phyloP scores from a whole-genome alignment of 75 land plant genomes.

The Larix kaempferi region DNA sequence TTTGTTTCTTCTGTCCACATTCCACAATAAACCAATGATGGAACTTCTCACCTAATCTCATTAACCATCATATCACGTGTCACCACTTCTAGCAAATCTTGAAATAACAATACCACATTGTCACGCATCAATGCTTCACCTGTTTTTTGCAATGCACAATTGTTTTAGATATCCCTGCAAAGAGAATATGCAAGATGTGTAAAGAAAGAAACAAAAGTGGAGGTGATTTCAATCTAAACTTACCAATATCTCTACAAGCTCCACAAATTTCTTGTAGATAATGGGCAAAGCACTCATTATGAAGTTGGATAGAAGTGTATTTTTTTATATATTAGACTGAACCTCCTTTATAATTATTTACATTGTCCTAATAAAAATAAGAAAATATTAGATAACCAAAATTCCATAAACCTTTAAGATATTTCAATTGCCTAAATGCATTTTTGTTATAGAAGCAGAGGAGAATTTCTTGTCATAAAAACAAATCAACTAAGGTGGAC shows the following conservation, averaged over 20 bases:
- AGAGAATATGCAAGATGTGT: not conserved
- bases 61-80: slow-evolving; percentile 96
- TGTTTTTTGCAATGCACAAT: slow-evolving; percentile 48
- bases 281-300: slow-evolving; percentile 69
- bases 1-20: not conserved
- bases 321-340: slow-evolving; percentile 56
- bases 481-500: not conserved
- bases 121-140: slow-evolving; percentile 59
- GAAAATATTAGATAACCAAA: not conserved
- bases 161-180: not conserved
- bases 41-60: slow-evolving; percentile 48
- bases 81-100: slow-evolving; percentile 97
- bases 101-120: slow-evolving; percentile 76
- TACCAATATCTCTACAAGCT: slow-evolving; percentile 77
- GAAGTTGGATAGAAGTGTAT: slow-evolving; percentile 71
- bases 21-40: not conserved
- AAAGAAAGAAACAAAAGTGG: not conserved
- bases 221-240: slow-evolving; percentile 1
- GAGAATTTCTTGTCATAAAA: not conserved
- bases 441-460: not conserved
- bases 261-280: slow-evolving; percentile 73
- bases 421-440: not conserved
- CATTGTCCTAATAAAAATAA: slow-evolving; percentile 62
- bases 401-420: not conserved
- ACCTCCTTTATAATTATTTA: slow-evolving; percentile 66